Evolutionary conservation across 2,329 filamentous ascomycete species (phyloP).

Genomic region (Colletotrichum truncatum): DNA sequence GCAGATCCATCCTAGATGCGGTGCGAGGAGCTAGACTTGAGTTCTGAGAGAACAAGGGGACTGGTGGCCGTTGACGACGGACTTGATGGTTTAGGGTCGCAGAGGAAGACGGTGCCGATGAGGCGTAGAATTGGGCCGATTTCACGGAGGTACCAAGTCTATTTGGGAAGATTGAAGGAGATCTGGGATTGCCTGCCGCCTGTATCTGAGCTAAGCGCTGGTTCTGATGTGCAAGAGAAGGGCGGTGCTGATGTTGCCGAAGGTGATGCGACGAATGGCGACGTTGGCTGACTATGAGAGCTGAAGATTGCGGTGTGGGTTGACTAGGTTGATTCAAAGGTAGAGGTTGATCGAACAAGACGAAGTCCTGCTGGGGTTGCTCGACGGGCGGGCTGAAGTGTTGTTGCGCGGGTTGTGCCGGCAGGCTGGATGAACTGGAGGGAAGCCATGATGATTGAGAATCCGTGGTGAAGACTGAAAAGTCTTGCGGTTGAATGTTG

Average conservation of each 20-base stretch:
- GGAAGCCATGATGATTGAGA: constrained; percentile 83
- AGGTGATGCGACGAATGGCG: constrained; percentile 54
- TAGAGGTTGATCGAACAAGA: constrained; percentile 73
- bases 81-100: constrained; percentile 65
- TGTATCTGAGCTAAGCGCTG: constrained; percentile 68
- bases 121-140: constrained; percentile 71
- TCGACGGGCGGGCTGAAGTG: constrained; percentile 52
- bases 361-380: constrained; percentile 74
- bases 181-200: constrained; percentile 62
- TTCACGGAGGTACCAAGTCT: constrained; percentile 60
- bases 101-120: constrained; percentile 70
- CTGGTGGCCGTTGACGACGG: constrained; percentile 67
- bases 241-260: constrained; percentile 55
- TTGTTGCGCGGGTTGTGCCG: constrained; percentile 69
- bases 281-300: constrained; percentile 44
- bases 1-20: constrained; percentile 61
- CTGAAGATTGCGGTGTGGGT: constrained; percentile 52
- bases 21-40: constrained; percentile 59
- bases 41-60: constrained; percentile 75
- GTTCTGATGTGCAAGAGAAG: constrained; percentile 50
- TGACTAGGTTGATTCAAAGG: constrained; percentile 50
- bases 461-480: constrained; percentile 85
- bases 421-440: constrained; percentile 71
- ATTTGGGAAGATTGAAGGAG: constrained; percentile 64
- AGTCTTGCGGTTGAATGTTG: constrained; percentile 73